Evolutionary conservation across 192 early-diverging fungal genomes (phyloP), one percentile per base, ranked within the genome.

Genomic region (Geranomyces variabilis): DNA sequence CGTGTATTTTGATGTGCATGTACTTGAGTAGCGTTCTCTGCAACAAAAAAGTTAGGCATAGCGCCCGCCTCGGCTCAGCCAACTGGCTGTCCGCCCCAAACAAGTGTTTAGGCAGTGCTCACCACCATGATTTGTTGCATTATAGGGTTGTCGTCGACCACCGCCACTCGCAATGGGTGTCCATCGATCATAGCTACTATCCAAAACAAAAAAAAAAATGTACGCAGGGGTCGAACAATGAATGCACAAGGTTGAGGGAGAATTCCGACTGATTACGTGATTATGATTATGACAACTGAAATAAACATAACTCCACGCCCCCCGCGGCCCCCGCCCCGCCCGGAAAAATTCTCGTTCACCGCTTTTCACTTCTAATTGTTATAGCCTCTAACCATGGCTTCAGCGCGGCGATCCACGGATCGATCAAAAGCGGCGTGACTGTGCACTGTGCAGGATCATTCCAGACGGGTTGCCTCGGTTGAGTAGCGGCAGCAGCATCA

Each of bases 41-140:
- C 12, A n/a, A n/a, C n/a, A n/a, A n/a, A n/a, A n/a, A n/a, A n/a
- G n/a, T n/a, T n/a, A n/a, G n/a, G n/a, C n/a, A n/a, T n/a, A n/a
- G n/a, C n/a, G n/a, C n/a, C n/a, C n/a, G n/a, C n/a, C 46, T 10
- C n/a, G n/a, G n/a, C n/a, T n/a, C n/a, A n/a, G n/a, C n/a, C n/a
- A n/a, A n/a, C n/a, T n/a, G n/a, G n/a, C n/a, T n/a, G n/a, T n/a
- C n/a, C n/a, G n/a, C n/a, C n/a, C n/a, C n/a, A 44, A 70, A 68
- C 14, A 14, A 1, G 13, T 29, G n/a, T 0, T n/a, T 1, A 43
- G 19, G 43, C 28, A 9, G 12, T 12, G 49, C 71, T 58, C 30
- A 74, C 71, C 71, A 74, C 71, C 71, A 74, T 43, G 21, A 74
- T 74, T 31, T 74, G 71, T 55, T 66, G 63, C 55, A 74, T 74